Evolutionary conservation across 2,329 filamentous ascomycete genomes (phyloP).

Genomic region (Ampelomyces quisqualis): DNA sequence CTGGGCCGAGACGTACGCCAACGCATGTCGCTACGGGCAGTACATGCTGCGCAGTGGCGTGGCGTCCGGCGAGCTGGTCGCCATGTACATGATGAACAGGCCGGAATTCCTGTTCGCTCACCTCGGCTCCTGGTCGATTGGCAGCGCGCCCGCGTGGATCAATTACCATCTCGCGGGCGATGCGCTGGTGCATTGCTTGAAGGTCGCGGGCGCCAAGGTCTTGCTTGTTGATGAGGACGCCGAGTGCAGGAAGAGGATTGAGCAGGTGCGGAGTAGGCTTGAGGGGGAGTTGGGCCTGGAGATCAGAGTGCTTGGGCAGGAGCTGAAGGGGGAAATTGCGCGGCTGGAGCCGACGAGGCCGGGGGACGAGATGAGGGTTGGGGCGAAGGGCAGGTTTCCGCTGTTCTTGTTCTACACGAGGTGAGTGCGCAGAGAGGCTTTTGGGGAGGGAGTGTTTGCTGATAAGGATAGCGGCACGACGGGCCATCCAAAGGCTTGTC

Average conservation of each 20-base stretch:
- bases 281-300: slow-evolving; percentile 60
- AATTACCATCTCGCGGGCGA: slow-evolving; percentile 68
- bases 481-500: slow-evolving; percentile 70
- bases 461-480: slow-evolving; percentile 63
- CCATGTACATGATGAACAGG: slow-evolving; percentile 67
- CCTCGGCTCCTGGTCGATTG: slow-evolving; percentile 65
- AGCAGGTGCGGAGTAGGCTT: slow-evolving; percentile 52
- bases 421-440: slow-evolving; percentile 31
- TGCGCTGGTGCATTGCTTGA: slow-evolving; percentile 66
- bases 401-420: slow-evolving; percentile 70
- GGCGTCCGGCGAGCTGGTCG: slow-evolving; percentile 61
- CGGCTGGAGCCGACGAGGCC: slow-evolving; percentile 54
- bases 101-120: slow-evolving; percentile 67
- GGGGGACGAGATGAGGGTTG: slow-evolving; percentile 56
- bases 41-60: slow-evolving; percentile 52
- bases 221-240: slow-evolving; percentile 51
- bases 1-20: slow-evolving; percentile 44
- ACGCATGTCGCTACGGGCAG: slow-evolving; percentile 44
- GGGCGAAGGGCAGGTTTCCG: slow-evolving; percentile 56
- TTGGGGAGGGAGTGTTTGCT: slow-evolving; percentile 4
- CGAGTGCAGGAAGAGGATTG: slow-evolving; percentile 58
- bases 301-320: slow-evolving; percentile 55
- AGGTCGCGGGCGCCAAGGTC: slow-evolving; percentile 55
- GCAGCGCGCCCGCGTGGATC: slow-evolving; percentile 68
- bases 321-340: slow-evolving; percentile 51